Evolutionary conservation across 805 yeast species (phyloP).

Genomic region (Yarrowia alimentaria): DNA sequence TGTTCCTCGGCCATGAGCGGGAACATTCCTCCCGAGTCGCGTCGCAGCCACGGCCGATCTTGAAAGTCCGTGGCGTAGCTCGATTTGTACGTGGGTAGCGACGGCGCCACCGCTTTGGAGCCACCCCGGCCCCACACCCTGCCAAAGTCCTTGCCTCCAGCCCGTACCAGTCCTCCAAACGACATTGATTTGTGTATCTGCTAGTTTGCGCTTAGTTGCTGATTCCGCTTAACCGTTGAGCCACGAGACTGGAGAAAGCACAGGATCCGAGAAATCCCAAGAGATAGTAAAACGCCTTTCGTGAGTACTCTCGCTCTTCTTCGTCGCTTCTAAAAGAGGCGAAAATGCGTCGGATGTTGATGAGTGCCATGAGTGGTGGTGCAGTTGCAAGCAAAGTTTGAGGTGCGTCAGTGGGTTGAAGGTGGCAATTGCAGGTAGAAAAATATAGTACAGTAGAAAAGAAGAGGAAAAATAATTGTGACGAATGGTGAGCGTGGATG

Average conservation of each 20-base stretch:
- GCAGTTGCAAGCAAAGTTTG: no score
- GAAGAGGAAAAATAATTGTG: no score
- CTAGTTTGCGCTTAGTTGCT: neutral
- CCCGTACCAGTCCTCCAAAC: slow-evolving; percentile 6
- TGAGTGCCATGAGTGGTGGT: slow-evolving; percentile 53
- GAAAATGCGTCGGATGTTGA: slow-evolving; percentile 73
- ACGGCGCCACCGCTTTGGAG: neutral
- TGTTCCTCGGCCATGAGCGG: slow-evolving; percentile 15
- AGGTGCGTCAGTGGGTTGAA: no score
- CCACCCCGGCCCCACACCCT: slow-evolving; percentile 8
- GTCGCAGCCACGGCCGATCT: neutral
- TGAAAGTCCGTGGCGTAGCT: neutral
- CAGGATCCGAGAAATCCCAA: slow-evolving; percentile 80
- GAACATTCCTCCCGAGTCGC: neutral
- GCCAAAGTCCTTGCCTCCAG: slow-evolving; percentile 1
- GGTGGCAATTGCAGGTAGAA: no score
- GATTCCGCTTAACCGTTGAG: slow-evolving; percentile 46
- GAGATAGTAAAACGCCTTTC: slow-evolving; percentile 63
- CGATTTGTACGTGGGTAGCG: neutral
- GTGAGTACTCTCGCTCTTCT: slow-evolving; percentile 72
- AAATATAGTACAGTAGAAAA: no score
- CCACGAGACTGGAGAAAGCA: slow-evolving; percentile 74
- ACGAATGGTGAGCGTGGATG: no score
- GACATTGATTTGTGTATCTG: neutral
- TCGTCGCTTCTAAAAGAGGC: slow-evolving; percentile 83